phyloP scores from a whole-genome alignment of 164 flowering plant species.

The Echeveria elegans region DNA sequence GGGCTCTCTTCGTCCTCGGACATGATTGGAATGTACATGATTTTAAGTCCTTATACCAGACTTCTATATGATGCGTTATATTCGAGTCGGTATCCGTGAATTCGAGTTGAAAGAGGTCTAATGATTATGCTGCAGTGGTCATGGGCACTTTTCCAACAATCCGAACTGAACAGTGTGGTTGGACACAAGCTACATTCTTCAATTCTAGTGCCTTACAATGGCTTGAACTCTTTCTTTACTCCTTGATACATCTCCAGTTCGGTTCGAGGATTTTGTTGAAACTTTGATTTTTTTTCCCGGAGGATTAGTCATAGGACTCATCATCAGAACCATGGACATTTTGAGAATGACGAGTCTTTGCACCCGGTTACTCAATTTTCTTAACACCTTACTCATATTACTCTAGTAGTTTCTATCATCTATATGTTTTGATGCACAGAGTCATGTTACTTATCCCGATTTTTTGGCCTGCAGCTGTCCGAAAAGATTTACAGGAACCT shows the following conservation, averaged over 20 bases:
- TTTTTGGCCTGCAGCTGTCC: background rate
- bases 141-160: constrained; percentile 5
- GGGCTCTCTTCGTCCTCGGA: background rate
- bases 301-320: background rate
- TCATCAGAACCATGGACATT: background rate
- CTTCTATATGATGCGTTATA: too few species aligned
- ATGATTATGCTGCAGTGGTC: background rate
- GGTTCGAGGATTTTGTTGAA: background rate
- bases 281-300: background rate
- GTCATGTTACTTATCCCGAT: too few species aligned
- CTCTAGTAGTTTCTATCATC: too few species aligned
- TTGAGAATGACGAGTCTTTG: background rate
- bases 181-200: background rate
- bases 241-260: too few species aligned
- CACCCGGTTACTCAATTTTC: background rate
- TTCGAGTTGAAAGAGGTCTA: background rate
- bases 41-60: too few species aligned
- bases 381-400: background rate
- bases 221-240: background rate
- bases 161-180: constrained; percentile 13
- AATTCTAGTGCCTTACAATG: background rate
- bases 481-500: background rate
- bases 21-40: background rate
- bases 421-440: too few species aligned
- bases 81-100: too few species aligned